Evolutionary conservation across 352 stramenopile species (phyloP).

Genomic region (Pythium coloratum): DNA sequence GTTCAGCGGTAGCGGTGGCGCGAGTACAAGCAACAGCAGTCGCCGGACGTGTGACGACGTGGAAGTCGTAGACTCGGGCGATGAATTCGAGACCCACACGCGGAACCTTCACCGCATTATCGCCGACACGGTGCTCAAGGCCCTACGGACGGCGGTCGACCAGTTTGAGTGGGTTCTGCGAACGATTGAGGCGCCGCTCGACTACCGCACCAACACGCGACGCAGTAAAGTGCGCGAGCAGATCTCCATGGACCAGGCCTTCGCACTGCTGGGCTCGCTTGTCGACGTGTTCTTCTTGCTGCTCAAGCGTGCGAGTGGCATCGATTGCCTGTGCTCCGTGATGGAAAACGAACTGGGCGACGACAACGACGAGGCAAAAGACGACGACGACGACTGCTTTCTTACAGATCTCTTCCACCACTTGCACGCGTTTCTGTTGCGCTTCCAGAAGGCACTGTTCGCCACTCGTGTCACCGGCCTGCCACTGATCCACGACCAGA

Average conservation of each 20-base stretch:
- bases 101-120: constrained; percentile 42
- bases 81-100: constrained; percentile 34
- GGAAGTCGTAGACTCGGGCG: constrained; percentile 1
- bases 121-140: constrained; percentile 37
- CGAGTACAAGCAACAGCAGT: neutral
- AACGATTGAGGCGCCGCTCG: constrained; percentile 40
- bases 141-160: constrained; percentile 49
- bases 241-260: constrained; percentile 40
- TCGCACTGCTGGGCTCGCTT: constrained; percentile 50
- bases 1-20: neutral
- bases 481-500: constrained; percentile 53
- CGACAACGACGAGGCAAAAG: constrained; percentile 26
- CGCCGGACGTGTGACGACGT: neutral
- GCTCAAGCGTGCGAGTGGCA: constrained; percentile 47
- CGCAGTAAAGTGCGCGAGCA: constrained; percentile 5
- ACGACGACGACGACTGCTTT: constrained; percentile 35
- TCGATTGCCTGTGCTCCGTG: constrained; percentile 36
- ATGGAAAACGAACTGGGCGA: constrained; percentile 24
- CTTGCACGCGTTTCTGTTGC: constrained; percentile 43
- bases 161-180: constrained; percentile 53
- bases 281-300: constrained; percentile 61
- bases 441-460: constrained; percentile 61
- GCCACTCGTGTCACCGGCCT: constrained; percentile 45
- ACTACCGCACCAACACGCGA: constrained; percentile 23
- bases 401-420: constrained; percentile 52